Conservation (phyloP, 1,139 yeast species). For the Pneumocystis oryctolagi region DNA sequence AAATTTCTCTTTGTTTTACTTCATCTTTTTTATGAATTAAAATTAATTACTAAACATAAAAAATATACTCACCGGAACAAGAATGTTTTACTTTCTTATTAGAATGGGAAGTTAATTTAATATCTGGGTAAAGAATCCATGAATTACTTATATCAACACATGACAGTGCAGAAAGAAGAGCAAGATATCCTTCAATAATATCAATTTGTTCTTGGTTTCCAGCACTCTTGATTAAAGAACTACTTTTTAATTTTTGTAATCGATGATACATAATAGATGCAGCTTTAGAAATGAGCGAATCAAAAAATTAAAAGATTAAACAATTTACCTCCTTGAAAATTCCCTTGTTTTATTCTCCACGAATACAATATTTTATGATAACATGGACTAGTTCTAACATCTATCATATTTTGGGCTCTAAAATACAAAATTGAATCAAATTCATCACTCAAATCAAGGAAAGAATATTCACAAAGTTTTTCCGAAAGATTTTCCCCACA, state of each 20-base stretch:
- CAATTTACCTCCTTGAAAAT: constrained; percentile 7
- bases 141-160: constrained; percentile 9
- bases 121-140: constrained; percentile 9
- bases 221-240: constrained; percentile 3
- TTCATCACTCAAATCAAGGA: constrained; percentile 9
- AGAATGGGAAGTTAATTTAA: constrained; percentile 3
- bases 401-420: constrained; percentile 9
- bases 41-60: not conserved
- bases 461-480: constrained; percentile 4
- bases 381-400: constrained; percentile 7
- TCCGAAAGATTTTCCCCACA: constrained; percentile 8
- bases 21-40: not conserved
- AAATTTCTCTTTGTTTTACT: not conserved
- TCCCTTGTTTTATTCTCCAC: constrained; percentile 7
- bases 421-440: constrained; percentile 7
- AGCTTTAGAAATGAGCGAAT: not conserved
- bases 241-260: constrained; percentile 4
- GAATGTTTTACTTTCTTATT: constrained; percentile 2
- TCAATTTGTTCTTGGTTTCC: constrained; percentile 8
- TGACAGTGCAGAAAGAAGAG: constrained; percentile 9
- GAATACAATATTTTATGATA: constrained; percentile 11
- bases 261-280: constrained; percentile 9
- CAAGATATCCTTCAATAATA: constrained; percentile 10
- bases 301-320: not conserved
- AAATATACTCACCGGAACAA: not conserved